phyloP scores from a whole-genome alignment of 1,284 basidiomycete genomes.

The Heterobasidion annosum region DNA sequence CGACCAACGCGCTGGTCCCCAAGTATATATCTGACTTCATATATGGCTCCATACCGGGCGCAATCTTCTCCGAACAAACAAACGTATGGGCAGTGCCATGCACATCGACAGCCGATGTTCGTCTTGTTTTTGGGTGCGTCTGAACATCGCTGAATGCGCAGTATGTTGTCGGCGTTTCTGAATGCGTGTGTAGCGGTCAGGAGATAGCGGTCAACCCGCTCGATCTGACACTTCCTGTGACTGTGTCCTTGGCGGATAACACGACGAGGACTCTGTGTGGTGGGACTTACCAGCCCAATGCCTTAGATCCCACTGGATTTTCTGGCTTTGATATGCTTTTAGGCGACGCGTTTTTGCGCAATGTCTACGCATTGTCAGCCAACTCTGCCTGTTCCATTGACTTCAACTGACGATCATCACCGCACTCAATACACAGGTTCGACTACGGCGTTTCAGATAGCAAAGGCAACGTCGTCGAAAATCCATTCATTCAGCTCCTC shows the following conservation, averaged over 20 bases:
- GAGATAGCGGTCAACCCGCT: constrained; percentile 17
- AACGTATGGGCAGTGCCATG: constrained; percentile 19
- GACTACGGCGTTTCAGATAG: constrained; percentile 1
- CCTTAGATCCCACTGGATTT: background rate
- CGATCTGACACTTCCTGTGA: constrained; percentile 13
- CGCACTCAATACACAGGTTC: background rate
- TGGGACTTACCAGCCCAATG: constrained; percentile 15
- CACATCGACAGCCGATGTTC: constrained; percentile 13
- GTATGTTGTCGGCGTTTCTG: background rate
- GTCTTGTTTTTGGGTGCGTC: constrained; percentile 19
- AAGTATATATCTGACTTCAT: constrained; percentile 18
- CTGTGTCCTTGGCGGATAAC: background rate
- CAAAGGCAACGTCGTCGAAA: background rate
- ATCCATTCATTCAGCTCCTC: constrained; percentile 1
- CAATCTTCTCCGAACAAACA: constrained; percentile 12
- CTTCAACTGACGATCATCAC: background rate
- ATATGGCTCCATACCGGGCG: constrained; percentile 18
- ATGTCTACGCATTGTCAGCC: constrained; percentile 29
- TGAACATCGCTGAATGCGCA: background rate
- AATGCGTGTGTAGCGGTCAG: constrained; percentile 2
- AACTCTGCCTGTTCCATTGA: background rate
- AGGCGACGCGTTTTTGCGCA: constrained; percentile 30
- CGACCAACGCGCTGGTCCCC: constrained; percentile 20
- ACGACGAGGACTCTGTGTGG: constrained; percentile 15
- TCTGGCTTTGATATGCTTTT: constrained; percentile 24